Base-by-base conservation (phyloP, 805 yeast species). In the Yarrowia keelungensis region DNA sequence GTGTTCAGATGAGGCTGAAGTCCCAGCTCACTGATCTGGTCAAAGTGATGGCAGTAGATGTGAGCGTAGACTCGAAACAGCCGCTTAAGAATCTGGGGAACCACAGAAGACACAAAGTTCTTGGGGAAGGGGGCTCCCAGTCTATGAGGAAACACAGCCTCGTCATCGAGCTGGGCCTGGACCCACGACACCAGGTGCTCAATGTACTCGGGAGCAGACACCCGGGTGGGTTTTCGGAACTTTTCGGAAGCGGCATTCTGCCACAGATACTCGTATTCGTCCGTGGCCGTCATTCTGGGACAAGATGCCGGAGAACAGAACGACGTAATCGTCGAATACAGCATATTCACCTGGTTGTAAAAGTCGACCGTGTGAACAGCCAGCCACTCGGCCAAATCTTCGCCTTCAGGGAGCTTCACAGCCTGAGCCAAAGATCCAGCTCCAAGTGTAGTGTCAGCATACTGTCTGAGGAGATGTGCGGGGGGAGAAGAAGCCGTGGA, bases 331-430 rank as follows among this genome's bases (percentile, higher is more conserved):
- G 98, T 87, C 10, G 98, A 97, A 74, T 95, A 94, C 8, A 94
- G 81, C 99, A 94, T 95, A 79, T 94, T 94, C 72, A 94, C 89
- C 77, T 94, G 99, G 77, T 93, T 93, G 80, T 91, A 94, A 76
- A 94, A 95, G 78, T 94, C 98, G 16, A 93, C 98, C n/a, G 94
- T 95, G 77, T 94, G 97, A 12, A 93, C 97, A 0, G 99, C 98
- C 69, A 94, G 79, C 99, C 99, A 94, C 77, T 94, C 99, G 74
- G 89, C 89, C 68, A 87, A 76, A 74, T 91, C 95, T 78, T 94
- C 99, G 70, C 95, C 98, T 73, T 86, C 90, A 16, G 99, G 99
- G 38, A 95, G 81, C 75, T 90, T 90, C 26, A 94, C 98, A 0
- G 98, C 98, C 78, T 92, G 97, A 35, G 90, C 90, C 71, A 95